Evolutionary conservation across 331 rosid genomes (phyloP).

Genomic region (Cydonia oblonga): DNA sequence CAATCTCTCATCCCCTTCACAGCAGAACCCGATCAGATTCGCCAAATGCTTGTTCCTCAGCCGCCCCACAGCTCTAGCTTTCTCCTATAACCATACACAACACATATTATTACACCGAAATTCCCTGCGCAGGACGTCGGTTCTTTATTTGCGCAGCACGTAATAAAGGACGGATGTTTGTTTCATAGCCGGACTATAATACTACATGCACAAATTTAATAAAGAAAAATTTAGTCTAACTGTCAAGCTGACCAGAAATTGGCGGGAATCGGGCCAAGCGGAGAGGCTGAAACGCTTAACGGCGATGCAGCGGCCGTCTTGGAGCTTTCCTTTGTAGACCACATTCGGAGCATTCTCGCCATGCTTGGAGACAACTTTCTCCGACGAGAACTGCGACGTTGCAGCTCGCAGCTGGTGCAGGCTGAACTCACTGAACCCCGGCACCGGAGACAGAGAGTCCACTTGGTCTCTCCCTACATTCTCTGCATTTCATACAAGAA

Average conservation of each 20-base stretch:
- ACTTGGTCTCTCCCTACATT: slow-evolving; percentile 33
- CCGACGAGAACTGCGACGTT: slow-evolving; percentile 68
- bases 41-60: slow-evolving; percentile 44
- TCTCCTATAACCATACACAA: slow-evolving; percentile 41
- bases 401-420: slow-evolving; percentile 63
- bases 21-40: slow-evolving; percentile 67
- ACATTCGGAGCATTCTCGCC: slow-evolving; percentile 94
- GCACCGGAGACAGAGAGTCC: slow-evolving; percentile 19
- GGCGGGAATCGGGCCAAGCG: slow-evolving; percentile 94
- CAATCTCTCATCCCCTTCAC: slow-evolving; percentile 61
- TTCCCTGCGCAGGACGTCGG: too few species aligned
- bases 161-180: too few species aligned
- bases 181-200: not conserved
- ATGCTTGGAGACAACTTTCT: slow-evolving; percentile 76
- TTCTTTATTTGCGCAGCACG: too few species aligned
- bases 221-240: not conserved
- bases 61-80: slow-evolving; percentile 63
- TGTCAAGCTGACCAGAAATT: slow-evolving; percentile 47
- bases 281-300: slow-evolving; percentile 82
- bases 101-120: not conserved
- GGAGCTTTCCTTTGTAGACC: slow-evolving; percentile 66
- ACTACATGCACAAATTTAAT: not conserved
- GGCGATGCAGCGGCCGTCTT: slow-evolving; percentile 57
- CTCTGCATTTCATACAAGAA: slow-evolving; percentile 23
- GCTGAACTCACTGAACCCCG: slow-evolving; percentile 56